These are phyloP conservation scores for Stenogyne calaminthoides DNA, from an alignment of 305 asterid genomes.

Conservation along the genomic window DNA sequence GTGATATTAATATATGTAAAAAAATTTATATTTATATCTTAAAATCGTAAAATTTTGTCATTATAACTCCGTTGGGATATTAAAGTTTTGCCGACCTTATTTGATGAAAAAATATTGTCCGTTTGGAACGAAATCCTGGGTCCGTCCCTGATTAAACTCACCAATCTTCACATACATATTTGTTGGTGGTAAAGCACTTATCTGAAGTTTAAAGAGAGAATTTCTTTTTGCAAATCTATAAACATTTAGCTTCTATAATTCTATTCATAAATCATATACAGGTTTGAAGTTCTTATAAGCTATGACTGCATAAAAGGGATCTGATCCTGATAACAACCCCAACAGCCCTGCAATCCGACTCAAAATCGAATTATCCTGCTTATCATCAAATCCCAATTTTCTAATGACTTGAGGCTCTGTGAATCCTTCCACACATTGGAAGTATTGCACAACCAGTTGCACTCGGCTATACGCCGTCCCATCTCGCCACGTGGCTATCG, in stretches of 20 bases:
- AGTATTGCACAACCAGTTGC: constrained; percentile 71
- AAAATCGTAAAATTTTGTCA: no score
- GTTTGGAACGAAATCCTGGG: no score
- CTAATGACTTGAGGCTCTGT: constrained; percentile 57
- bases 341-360: constrained; percentile 42
- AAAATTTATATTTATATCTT: no score
- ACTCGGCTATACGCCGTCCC: constrained; percentile 59
- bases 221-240: no score
- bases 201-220: not conserved
- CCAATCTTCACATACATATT: no score
- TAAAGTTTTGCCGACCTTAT: no score
- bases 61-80: no score
- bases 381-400: constrained; percentile 27
- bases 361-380: constrained; percentile 36
- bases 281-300: constrained; percentile 80
- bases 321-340: constrained; percentile 52
- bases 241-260: no score
- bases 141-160: no score
- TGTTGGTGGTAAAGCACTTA: no score
- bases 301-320: constrained; percentile 77
- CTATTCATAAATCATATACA: constrained; percentile 43
- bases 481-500: constrained; percentile 73
- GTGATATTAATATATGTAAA: no score
- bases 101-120: no score
- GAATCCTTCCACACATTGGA: constrained; percentile 77